Evolutionary conservation across 257 asterid genomes (phyloP), one percentile per base, ranked within the genome.

Genomic region (Avicennia marina): DNA sequence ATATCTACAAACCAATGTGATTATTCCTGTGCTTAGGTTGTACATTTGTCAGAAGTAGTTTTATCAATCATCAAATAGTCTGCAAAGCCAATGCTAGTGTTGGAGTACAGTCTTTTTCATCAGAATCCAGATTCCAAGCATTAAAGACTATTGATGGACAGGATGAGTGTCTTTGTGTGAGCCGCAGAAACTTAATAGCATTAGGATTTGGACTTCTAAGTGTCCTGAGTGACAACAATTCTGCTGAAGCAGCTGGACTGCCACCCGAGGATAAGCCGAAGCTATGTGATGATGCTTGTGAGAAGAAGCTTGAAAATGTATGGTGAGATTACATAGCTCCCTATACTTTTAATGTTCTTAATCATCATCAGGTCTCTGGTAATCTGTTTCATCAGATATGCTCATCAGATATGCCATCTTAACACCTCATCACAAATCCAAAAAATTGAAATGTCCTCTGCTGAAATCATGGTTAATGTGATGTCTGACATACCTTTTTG

Each of bases 291-390:
- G 87, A 72, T 41, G 70, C 60, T 21, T 91, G 98, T 72, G 90
- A 67, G 78, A 88, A 88, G 77, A 94, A 85, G 94, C 90, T 85
- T 73, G 91, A 82, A 82, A 85, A 85, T 80, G 95, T 85, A 85
- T 75, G 91, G 91, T 80, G 91, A 85, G 87, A 67, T 66, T 70
- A 75, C 72, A 63, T 60, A 58, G 11, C 69, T 74, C 83, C 79
- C 80, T 81, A 4, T 1, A 39, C 77, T 63, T 44, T 45, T 53
- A 25, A 34, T 6, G 2, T 16, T 32, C 17, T 42, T 36, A 19
- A 16, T 49, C 15, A 33, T 33, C 42, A 11, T 15, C 4, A 2
- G 13, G 29, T 43, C 20, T 61, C 19, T 47, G 10, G 16, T 32
- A 17, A 7, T 39, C 7, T 46, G 19, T 39, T 43, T 39, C 43